Evolutionary conservation across 371 early-diverging fungal genomes (phyloP).

Genomic region (Apophysomyces sp.): DNA sequence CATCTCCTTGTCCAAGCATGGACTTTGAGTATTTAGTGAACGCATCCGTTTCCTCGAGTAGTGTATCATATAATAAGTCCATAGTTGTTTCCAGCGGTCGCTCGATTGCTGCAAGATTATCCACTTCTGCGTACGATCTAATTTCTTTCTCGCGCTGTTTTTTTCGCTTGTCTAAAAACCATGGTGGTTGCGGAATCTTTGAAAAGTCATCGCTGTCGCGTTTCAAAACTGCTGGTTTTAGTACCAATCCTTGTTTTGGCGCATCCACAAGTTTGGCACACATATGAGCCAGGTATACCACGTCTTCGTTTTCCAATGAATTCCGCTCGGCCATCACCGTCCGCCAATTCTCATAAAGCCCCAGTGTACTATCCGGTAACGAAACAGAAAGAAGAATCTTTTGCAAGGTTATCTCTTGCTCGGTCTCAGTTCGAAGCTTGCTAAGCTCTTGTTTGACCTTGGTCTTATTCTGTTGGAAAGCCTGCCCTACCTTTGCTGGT

Average conservation of each 20-base stretch:
- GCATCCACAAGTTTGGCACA: slow-evolving; percentile 49
- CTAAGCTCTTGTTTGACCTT: slow-evolving; percentile 18
- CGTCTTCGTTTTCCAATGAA: slow-evolving; percentile 35
- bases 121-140: slow-evolving; percentile 18
- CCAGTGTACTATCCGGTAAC: slow-evolving; percentile 35
- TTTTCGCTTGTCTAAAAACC: slow-evolving; percentile 43
- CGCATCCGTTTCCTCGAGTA: slow-evolving; percentile 26
- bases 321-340: slow-evolving; percentile 29
- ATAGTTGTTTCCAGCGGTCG: slow-evolving; percentile 30
- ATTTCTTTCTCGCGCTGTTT: slow-evolving; percentile 23
- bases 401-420: slow-evolving; percentile 26
- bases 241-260: slow-evolving; percentile 44
- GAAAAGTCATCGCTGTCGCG: slow-evolving; percentile 19
- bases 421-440: background rate
- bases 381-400: slow-evolving; percentile 22
- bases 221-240: slow-evolving; percentile 14
- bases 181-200: slow-evolving; percentile 27
- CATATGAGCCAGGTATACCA: slow-evolving; percentile 45
- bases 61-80: slow-evolving; percentile 31
- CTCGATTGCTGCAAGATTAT: slow-evolving; percentile 13
- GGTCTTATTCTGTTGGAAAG: slow-evolving; percentile 29
- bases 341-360: slow-evolving; percentile 44
- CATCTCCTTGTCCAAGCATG: slow-evolving; percentile 31
- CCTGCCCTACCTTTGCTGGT: slow-evolving; percentile 17
- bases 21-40: slow-evolving; percentile 28